A percentile compares a stretch with the other conserved stretches of the same genome.
Conservation (phyloP, 352 stramenopile species). For the Phytophthora europaea region DNA sequence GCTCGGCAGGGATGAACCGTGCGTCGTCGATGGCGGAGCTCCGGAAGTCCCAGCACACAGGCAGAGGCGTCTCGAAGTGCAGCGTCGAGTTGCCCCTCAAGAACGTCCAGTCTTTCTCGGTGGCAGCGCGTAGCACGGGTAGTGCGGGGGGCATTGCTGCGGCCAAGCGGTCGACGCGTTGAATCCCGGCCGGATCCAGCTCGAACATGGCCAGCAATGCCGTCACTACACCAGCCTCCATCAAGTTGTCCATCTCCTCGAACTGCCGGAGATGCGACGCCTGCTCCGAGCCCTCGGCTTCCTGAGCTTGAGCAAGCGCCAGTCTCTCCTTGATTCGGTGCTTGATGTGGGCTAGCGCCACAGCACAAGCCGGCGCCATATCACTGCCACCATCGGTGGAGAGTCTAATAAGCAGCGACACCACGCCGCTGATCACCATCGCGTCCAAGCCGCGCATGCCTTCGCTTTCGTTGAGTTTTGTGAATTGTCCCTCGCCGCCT, state of each 20-base stretch:
- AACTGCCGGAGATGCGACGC: constrained; percentile 22
- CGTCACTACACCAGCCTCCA: constrained; percentile 76
- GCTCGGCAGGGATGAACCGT: constrained; percentile 74
- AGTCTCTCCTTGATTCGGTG: constrained; percentile 68
- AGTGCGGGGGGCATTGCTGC: constrained; percentile 58
- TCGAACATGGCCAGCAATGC: constrained; percentile 87
- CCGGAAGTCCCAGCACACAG: constrained; percentile 78
- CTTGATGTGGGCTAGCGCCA: constrained; percentile 83
- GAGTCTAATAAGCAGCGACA: constrained; percentile 74
- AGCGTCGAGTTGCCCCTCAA: constrained; percentile 50
- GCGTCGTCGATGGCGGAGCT: constrained; percentile 78
- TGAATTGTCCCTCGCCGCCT: background rate
- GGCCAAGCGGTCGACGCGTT: constrained; percentile 76
- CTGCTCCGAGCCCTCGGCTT: constrained; percentile 6
- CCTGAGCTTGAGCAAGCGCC: constrained; percentile 30
- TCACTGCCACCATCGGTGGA: constrained; percentile 56
- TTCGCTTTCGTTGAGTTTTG: constrained; percentile 23
- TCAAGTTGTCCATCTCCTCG: constrained; percentile 55
- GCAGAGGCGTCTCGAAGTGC: constrained; percentile 52
- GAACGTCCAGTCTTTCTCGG: constrained; percentile 66
- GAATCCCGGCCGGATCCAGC: constrained; percentile 69
- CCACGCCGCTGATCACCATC: constrained; percentile 60
- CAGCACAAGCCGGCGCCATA: constrained; percentile 76
- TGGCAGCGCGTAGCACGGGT: constrained; percentile 44
- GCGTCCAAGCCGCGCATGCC: constrained; percentile 51